Evolutionary conservation across 2,329 filamentous ascomycete species (phyloP), one percentile per base, ranked within the genome.

Genomic region (Colletotrichum destructivum): DNA sequence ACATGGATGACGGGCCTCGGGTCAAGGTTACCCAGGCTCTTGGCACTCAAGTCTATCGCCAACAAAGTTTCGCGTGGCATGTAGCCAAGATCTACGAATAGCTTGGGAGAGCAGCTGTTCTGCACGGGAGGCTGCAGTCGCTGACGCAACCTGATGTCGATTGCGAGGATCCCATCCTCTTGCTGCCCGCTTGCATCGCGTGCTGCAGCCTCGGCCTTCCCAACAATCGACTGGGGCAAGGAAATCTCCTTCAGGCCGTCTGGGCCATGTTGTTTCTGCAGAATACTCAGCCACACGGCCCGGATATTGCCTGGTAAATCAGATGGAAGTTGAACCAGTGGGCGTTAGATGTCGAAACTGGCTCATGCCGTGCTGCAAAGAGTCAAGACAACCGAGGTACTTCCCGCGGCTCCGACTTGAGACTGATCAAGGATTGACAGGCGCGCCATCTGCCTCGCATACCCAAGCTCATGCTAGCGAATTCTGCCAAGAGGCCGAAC

Each of bases 251-350:
- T 35, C 18, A 63, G n/a, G 51, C 51, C 38, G 42, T 60, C 65
- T 55, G 26, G 60, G 11, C 15, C 40, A 42, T 59, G 9, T 11
- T 46, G 7, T 15, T 42, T 47, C 38, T 72, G 46, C 40, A 69
- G 46, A 54, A 31, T 54, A 46, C 55, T 51, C 59, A 59, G 59
- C 69, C 69, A 52, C 65, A 60, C 66, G 65, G 54, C 52, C 60
- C 31, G 21, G 35, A 16, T 26, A 16, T 3, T 61, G 42, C 46
- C 44, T 31, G 68, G 18, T 35, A 21, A 18, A 72, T 64, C 69
- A 64, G 66, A 72, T 54, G 65, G 42, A 69, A 64, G 35, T 21
- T 18, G 23, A 13, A 16, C 44, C 57, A 44, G 60, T 18, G 66
- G 13, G 16, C 38, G 26, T 2, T 54, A 3, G 66, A 51, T 26